phyloP scores from a whole-genome alignment of 192 early-diverging fungal species.

The Phycomyces nitens region DNA sequence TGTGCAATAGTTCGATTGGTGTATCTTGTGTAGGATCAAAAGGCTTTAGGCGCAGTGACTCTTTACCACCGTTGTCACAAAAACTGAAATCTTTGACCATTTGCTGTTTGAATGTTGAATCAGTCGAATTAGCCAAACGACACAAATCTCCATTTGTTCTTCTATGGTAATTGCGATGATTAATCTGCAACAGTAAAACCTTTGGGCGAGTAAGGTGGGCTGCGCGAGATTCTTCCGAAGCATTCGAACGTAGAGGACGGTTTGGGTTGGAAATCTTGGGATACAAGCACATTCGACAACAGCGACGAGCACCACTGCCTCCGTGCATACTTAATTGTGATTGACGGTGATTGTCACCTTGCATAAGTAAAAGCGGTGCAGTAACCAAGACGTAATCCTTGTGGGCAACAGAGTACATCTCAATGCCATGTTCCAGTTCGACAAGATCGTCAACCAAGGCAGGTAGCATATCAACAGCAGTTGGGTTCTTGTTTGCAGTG shows the following conservation, averaged over 20 bases:
- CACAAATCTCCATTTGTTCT: no score
- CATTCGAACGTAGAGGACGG: no score
- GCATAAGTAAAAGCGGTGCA: neutral
- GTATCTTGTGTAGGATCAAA: constrained; percentile 1
- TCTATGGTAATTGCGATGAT: no score
- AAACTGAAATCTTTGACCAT: neutral
- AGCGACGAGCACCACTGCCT: neutral
- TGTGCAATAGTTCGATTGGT: neutral
- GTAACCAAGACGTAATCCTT: neutral
- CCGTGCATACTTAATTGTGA: neutral
- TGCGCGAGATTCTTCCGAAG: neutral
- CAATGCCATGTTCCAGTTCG: neutral
- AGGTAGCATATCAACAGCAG: neutral
- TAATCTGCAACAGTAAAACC: no score
- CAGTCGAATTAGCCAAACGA: no score
- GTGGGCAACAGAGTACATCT: neutral
- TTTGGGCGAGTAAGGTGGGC: no score
- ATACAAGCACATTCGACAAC: neutral
- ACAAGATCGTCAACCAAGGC: neutral
- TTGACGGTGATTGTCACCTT: neutral
- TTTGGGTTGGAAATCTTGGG: neutral
- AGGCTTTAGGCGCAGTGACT: neutral
- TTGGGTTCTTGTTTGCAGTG: neutral
- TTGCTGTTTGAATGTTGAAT: no score
- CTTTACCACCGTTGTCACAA: neutral